These are phyloP conservation scores for Neurospora tetrasperma DNA, from an alignment of 495 filamentous ascomycete species.

Conservation along the genomic window DNA sequence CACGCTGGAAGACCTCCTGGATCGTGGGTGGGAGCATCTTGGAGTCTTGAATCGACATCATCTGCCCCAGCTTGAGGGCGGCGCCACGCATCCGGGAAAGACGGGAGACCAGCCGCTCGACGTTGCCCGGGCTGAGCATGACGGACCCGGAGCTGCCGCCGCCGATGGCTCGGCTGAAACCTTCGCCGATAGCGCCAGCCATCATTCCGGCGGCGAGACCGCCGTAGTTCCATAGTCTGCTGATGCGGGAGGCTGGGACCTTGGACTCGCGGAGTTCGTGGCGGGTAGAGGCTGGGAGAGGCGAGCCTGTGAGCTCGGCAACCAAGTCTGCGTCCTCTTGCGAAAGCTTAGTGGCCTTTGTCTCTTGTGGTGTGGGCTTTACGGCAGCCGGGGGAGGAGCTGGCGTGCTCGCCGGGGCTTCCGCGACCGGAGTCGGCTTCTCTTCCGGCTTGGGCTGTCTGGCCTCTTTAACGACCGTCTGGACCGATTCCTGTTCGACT, in stretches of 20 bases:
- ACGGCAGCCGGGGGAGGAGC: not conserved
- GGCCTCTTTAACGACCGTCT: not conserved
- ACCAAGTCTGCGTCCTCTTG: constrained; percentile 9
- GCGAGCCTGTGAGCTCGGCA: constrained; percentile 7
- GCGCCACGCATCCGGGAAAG: constrained; percentile 93
- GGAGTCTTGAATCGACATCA: constrained; percentile 97
- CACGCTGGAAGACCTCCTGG: constrained; percentile 77
- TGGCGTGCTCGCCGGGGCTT: not conserved
- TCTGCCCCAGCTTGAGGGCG: constrained; percentile 94
- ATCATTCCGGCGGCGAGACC: constrained; percentile 92
- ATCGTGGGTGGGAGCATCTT: constrained; percentile 86
- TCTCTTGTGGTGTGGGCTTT: not conserved
- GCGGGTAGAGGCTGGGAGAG: constrained; percentile 6
- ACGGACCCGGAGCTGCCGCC: constrained; percentile 55
- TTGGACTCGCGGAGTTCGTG: constrained; percentile 82
- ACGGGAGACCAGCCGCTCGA: constrained; percentile 84
- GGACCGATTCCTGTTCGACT: not conserved
- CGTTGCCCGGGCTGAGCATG: constrained; percentile 80
- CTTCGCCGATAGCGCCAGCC: constrained; percentile 81
- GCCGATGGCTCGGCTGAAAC: constrained; percentile 57
- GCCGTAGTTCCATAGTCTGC: constrained; percentile 87
- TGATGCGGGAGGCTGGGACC: constrained; percentile 79
- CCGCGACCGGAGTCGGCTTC: not conserved
- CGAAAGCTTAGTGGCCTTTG: not conserved
- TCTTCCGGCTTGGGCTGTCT: not conserved